These are phyloP conservation scores for Solanum dulcamara DNA, from an alignment of 257 asterid species.

Conservation along the genomic window DNA sequence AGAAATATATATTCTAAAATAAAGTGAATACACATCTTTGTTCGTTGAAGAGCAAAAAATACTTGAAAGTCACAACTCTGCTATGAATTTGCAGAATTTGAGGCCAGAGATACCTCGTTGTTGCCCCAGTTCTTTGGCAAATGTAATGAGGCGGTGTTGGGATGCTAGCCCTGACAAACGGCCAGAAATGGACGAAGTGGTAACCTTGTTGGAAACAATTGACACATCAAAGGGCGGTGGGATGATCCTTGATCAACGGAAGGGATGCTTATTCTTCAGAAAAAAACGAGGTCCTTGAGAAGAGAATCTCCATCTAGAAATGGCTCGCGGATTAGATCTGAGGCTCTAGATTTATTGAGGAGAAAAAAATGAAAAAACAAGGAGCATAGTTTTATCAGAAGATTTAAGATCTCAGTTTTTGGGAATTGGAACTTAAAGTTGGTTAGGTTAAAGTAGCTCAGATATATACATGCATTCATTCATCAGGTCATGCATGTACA, in stretches of 20 bases:
- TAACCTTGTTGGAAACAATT: constrained; percentile 60
- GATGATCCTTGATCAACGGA: constrained; percentile 60
- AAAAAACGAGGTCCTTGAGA: constrained; percentile 22
- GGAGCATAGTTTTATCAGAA: background rate
- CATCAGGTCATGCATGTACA: background rate
- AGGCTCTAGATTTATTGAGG: background rate
- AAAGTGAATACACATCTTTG: background rate
- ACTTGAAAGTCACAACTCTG: background rate
- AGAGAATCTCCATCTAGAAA: background rate
- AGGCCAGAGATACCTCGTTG: constrained; percentile 93
- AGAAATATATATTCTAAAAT: background rate
- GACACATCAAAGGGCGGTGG: constrained; percentile 87
- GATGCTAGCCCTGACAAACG: constrained; percentile 65
- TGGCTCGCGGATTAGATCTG: background rate
- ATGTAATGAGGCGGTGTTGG: constrained; percentile 82
- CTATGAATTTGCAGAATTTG: constrained; percentile 37
- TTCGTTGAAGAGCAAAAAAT: background rate
- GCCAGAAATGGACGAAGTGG: constrained; percentile 84
- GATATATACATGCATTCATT: background rate
- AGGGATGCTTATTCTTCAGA: constrained; percentile 61
- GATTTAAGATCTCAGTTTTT: background rate
- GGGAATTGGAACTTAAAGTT: background rate
- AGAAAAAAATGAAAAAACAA: background rate
- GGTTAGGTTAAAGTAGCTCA: background rate
- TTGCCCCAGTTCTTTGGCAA: constrained; percentile 63